phyloP scores from a whole-genome alignment of 257 asterid species.

The Fraxinus excelsior region DNA sequence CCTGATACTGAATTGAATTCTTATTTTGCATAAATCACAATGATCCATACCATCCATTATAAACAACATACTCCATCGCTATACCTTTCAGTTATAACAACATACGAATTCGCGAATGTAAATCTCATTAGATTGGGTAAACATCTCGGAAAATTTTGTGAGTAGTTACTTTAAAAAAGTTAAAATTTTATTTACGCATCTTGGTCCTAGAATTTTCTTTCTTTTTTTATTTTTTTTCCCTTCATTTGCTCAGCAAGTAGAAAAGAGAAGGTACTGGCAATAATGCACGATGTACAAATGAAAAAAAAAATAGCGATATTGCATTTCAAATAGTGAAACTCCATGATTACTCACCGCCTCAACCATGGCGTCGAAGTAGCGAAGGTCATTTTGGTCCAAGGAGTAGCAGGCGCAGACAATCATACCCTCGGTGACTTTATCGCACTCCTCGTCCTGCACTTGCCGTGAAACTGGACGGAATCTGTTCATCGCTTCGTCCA shows the following conservation, averaged over 20 bases:
- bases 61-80: neutral
- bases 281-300: neutral
- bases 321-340: neutral
- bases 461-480: neutral
- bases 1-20: neutral
- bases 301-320: neutral
- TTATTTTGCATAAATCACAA: neutral
- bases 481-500: neutral
- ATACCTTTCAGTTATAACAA: neutral
- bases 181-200: neutral
- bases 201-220: neutral
- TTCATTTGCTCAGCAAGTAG: neutral
- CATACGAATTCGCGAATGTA: neutral
- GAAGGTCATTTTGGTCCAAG: neutral
- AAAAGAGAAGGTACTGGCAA: neutral
- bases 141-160: neutral
- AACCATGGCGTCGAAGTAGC: neutral
- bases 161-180: neutral
- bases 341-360: conserved; percentile 4
- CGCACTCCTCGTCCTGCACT: neutral
- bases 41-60: neutral
- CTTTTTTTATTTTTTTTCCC: neutral
- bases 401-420: neutral
- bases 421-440: neutral
- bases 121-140: neutral